Base-by-base conservation (phyloP, 768 basidiomycete genomes). In the Leucocoprinus birnbaumii region DNA sequence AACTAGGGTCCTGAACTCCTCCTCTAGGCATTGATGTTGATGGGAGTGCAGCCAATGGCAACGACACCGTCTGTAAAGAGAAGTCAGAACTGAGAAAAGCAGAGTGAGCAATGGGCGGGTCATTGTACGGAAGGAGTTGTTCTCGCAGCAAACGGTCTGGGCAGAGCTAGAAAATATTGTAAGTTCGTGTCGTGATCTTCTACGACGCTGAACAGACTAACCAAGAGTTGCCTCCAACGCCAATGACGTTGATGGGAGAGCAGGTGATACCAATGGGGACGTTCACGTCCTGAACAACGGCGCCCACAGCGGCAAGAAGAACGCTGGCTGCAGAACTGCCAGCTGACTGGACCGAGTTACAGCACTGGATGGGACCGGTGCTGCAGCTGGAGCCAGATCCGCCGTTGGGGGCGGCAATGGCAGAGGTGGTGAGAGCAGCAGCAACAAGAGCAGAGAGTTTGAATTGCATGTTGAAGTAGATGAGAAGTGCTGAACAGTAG, bases 311-410 rank as follows among this genome's bases (percentile, higher is more conserved):
- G 24, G 27, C 55, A 16, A 65, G 46, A 10, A 63, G 11, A 5
- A 14, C 26, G n/a, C 56, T 37, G 11, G 51, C 55, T 14, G 51
- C 41, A 19, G 55, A 25, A 24, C 21, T 24, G n/a, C 56, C 38
- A 22, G 58, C 65, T 2, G 16, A n/a, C 50, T 65, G 51, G 40
- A 31, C 31, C 6, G 31, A 5, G 31, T 31, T 31, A 11, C 31
- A 31, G 31, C 31, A 31, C 31, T 31, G 31, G 11, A 31, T 11
- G 11, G 31, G 31, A 11, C 31, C 31, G 11, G 31, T 31, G 31
- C 31, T 31, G 68, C 61, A 31, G n/a, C n/a, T n/a, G 5, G 60
- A 63, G 56, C 70, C 61, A 61, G n/a, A n/a, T n/a, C 69, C 69
- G 69, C 46, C 68, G 68, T 59, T 59, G 59, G 60, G 65, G 66